Evolutionary conservation across 805 yeast genomes (phyloP).

Genomic region (Yarrowia sp.): DNA sequence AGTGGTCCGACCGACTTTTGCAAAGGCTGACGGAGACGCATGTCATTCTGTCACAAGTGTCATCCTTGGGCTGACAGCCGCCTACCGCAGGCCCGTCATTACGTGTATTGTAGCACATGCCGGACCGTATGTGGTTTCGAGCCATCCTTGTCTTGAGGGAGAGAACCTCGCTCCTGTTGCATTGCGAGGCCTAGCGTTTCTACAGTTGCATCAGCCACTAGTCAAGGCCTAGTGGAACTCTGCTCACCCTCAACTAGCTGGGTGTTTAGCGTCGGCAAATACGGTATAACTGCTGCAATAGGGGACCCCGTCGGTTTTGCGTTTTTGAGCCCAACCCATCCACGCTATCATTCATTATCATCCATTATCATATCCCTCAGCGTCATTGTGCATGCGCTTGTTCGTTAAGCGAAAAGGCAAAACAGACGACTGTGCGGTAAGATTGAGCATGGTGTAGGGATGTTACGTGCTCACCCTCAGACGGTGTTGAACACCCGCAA

Average conservation of each 20-base stretch:
- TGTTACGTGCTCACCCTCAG: too few relatives aligned
- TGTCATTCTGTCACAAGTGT: not conserved
- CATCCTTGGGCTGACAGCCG: not conserved
- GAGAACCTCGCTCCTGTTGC: too few relatives aligned
- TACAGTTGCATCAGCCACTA: not conserved
- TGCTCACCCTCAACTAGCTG: constrained; percentile 7
- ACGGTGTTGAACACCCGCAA: too few relatives aligned
- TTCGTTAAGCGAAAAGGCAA: not conserved
- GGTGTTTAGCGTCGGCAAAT: not conserved
- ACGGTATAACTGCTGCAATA: not conserved
- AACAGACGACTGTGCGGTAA: too few relatives aligned
- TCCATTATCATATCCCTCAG: not conserved
- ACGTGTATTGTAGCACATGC: too few relatives aligned
- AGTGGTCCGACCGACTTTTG: not conserved
- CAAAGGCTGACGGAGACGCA: not conserved
- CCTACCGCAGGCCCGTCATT: not conserved
- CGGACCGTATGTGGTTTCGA: too few relatives aligned
- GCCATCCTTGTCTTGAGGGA: too few relatives aligned
- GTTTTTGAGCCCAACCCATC: not conserved
- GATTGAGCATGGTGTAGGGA: too few relatives aligned
- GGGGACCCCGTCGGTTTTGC: not conserved
- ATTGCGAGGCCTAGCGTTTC: not conserved
- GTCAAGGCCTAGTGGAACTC: not conserved
- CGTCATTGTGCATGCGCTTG: not conserved
- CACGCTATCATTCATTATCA: not conserved